Base-by-base conservation (phyloP, 257 asterid genomes). In the Cruciata laevipes region DNA sequence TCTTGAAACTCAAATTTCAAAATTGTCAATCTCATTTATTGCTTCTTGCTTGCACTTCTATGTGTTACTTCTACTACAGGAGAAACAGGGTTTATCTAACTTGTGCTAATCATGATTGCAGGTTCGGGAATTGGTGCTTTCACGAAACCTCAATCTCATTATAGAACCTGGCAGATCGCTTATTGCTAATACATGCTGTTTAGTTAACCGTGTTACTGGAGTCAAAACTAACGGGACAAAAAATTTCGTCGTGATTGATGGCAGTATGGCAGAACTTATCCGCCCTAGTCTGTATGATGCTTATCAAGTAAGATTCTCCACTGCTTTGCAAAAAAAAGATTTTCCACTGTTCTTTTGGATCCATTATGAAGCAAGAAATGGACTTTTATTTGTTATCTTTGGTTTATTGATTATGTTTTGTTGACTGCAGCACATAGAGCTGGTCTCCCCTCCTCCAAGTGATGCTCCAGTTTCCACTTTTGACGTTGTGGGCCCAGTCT, bases 191-290 rank as follows among this genome's bases (percentile, higher is more conserved):
- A 90, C 98, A 55, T 89, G 97, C 78, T 93, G 98, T 83, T 82
- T 93, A 21, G 90, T 90, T 61, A 93, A 90, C 58, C 93, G 88
- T 58, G 95, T 93, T 23, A 93, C 96, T 51, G 98, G 98, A 69
- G 97, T 93, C 33, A 93, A 93, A 77, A 89, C 97, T 55, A 93
- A 93, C 13, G 98, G 98, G 38, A 86, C 94, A 1, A 93, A 93
- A 71, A 88, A 90, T 55, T 93, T 90, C 72, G 69, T 93, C 17
- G 98, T 93, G 76, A 82, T 93, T 69, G 98, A 93, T 82, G 98
- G 98, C 52, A 93, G 98, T 78, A 93, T 93, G 98, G 82, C 98
- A 1, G 98, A 90, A 83, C 97, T 89, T 65, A 93, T 93, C 71
- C 95, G 97, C 31, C 98, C 98, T 25, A 93, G 98, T 81, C 81